Base-by-base conservation (phyloP, 2,329 filamentous ascomycete species). In the Parastagonospora nodorum region DNA sequence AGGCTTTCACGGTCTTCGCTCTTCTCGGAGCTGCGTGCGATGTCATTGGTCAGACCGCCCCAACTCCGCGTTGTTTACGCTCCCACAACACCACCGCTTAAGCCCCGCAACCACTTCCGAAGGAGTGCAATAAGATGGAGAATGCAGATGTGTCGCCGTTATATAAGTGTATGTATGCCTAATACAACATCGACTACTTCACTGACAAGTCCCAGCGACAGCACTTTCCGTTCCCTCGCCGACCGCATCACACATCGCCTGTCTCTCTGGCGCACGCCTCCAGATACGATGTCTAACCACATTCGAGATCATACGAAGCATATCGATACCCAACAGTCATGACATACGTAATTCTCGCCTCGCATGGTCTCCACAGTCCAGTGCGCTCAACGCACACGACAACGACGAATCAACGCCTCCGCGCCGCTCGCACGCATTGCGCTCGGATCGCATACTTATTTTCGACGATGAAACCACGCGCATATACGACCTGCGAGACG, bases 401-500 rank as follows among this genome's bases (percentile, higher is more conserved):
- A 10, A 14, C 42, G 29, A 45, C 40, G 47, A 44, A 3, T 58
- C 64, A 1, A 66, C 63, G 30, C 60, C 64, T 16, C 59, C 59
- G n/a, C 63, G 58, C 14, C 59, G 53, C 48, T 33, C 57, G 14
- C 56, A 40, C 15, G 41, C 48, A 8, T 44, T 57, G 8, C 33
- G 32, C 43, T 74, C 73, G 15, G 66, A 68, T 29, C 75, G 75
- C 45, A 50, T 79, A 24, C 70, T 79, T 19, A 56, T 78, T 6
- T 64, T 71, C 45, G 72, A 76, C 51, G 70, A 74, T 16, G 68
- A 72, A 16, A 69, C 61, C 8, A 69, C 75, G 5, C 69, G 73
- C 8, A 69, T 80, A 3, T 75, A 75, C 49, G 75, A 79, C 44
- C 58, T 80, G 19, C 57, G 72, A 2, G 74, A 79, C 45, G 57